These are phyloP conservation scores for Lichtheimia corymbifera DNA, from an alignment of 371 early-diverging fungal species.

Conservation along the genomic window DNA sequence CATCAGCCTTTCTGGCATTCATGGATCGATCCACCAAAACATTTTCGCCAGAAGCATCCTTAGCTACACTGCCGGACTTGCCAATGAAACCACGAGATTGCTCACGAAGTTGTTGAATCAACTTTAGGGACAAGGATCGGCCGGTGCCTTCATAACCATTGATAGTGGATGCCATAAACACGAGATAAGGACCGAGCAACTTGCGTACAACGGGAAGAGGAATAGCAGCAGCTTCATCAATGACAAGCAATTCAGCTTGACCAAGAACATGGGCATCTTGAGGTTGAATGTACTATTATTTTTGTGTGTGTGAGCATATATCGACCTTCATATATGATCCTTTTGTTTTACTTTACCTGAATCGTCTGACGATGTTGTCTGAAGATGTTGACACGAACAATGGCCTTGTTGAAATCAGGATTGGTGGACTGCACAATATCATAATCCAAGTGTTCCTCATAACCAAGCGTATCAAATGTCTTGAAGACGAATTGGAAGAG, in stretches of 20 bases:
- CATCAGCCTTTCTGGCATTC: conserved; percentile 47
- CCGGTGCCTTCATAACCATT: conserved; percentile 99
- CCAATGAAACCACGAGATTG: conserved; percentile 82
- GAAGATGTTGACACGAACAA: conserved; percentile 95
- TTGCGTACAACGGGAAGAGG: conserved; percentile 92
- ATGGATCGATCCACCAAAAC: conserved; percentile 60
- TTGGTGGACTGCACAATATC: conserved; percentile 95
- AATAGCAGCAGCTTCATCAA: conserved; percentile 99
- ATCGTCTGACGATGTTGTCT: conserved; percentile 98
- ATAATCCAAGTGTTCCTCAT: conserved; percentile 97
- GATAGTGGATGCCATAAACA: conserved; percentile 99
- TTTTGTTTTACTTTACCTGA: conserved; percentile 51
- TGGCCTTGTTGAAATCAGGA: conserved; percentile 92
- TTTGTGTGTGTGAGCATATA: conserved; percentile 14
- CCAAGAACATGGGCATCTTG: conserved; percentile 90
- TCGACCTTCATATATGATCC: background rate
- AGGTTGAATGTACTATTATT: conserved; percentile 84
- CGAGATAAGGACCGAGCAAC: conserved; percentile 92
- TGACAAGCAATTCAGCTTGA: conserved; percentile 97
- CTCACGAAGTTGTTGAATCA: conserved; percentile 92
- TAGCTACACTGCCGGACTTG: conserved; percentile 44
- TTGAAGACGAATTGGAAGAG: conserved; percentile 97
- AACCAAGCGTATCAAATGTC: conserved; percentile 96
- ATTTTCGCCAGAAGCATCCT: conserved; percentile 44
- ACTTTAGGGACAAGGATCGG: conserved; percentile 93